Evolutionary conservation across 768 basidiomycete species (phyloP).

Genomic region (Hericium rajendrae): DNA sequence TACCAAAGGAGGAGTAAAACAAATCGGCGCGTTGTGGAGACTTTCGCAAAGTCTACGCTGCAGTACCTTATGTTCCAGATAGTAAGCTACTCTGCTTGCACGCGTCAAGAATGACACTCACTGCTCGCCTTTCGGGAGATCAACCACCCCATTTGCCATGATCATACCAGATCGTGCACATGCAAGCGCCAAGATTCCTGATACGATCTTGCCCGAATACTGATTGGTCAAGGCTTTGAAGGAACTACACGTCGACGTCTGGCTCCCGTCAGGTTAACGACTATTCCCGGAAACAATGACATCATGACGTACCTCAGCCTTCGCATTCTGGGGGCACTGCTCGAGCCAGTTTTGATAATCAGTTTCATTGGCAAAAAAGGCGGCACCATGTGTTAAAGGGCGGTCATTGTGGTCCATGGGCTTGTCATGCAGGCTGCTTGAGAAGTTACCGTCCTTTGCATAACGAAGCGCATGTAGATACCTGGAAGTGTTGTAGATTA

Average conservation of each 20-base stretch:
- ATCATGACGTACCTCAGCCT: too few species aligned
- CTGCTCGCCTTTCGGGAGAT: not conserved
- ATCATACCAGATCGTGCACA: too few species aligned
- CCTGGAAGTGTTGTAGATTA: too few species aligned
- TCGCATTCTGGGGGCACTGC: not conserved
- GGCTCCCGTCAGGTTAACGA: too few species aligned
- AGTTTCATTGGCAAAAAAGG: not conserved
- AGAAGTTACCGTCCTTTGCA: not conserved
- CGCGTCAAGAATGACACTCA: not conserved
- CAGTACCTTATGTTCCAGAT: not conserved
- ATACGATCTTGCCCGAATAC: too few species aligned
- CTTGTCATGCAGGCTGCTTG: not conserved
- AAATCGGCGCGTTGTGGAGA: not conserved
- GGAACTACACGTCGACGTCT: too few species aligned
- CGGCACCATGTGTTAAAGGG: not conserved
- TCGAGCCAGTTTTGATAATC: not conserved
- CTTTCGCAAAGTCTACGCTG: not conserved
- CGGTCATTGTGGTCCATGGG: not conserved
- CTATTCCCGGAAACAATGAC: too few species aligned
- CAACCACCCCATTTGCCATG: not conserved
- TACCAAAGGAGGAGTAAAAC: not conserved
- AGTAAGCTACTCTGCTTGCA: too few species aligned
- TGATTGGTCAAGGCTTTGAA: too few species aligned
- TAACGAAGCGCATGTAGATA: not conserved
- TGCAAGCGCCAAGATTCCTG: too few species aligned